Evolutionary conservation across 2,329 filamentous ascomycete genomes (phyloP).

Genomic region (Phaeosphaeriaceae sp.): DNA sequence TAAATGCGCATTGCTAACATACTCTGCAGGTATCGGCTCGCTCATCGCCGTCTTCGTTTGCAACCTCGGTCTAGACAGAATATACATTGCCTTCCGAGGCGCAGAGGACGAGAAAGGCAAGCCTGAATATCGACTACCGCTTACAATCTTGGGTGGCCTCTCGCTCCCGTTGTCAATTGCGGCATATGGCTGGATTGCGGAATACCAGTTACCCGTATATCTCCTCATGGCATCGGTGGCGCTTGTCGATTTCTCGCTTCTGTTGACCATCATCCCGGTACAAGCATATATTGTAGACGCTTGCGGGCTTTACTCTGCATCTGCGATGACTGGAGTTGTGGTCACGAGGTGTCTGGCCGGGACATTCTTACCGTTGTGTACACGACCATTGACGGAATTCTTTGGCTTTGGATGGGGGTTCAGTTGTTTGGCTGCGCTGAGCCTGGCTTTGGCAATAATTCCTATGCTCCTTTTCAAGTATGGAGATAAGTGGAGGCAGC

Average conservation of each 20-base stretch:
- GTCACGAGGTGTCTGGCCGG: conserved; percentile 64
- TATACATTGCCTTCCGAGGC: conserved; percentile 60
- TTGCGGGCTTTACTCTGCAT: conserved; percentile 64
- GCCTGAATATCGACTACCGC: conserved; percentile 65
- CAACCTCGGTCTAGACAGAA: conserved; percentile 61
- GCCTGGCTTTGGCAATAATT: conserved; percentile 58
- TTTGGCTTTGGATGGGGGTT: conserved; percentile 64
- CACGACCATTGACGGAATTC: conserved; percentile 56
- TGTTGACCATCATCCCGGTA: conserved; percentile 60
- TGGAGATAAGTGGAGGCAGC: conserved; percentile 61
- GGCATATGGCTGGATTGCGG: conserved; percentile 62
- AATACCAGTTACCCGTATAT: conserved; percentile 53
- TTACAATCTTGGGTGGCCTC: conserved; percentile 58
- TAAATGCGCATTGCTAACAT: conserved; percentile 9
- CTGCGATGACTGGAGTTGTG: conserved; percentile 65
- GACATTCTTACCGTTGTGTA: conserved; percentile 64
- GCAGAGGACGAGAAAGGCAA: conserved; percentile 52
- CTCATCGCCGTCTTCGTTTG: conserved; percentile 58
- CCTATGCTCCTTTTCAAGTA: conserved; percentile 61
- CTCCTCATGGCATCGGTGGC: conserved; percentile 55
- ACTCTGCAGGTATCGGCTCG: conserved; percentile 55
- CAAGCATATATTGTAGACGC: conserved; percentile 67
- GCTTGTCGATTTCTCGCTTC: conserved; percentile 56
- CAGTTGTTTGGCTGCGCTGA: conserved; percentile 54
- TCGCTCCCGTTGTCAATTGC: conserved; percentile 56